Evolutionary conservation across 352 stramenopile genomes (phyloP).

Genomic region (Globisporangium okanoganense): DNA sequence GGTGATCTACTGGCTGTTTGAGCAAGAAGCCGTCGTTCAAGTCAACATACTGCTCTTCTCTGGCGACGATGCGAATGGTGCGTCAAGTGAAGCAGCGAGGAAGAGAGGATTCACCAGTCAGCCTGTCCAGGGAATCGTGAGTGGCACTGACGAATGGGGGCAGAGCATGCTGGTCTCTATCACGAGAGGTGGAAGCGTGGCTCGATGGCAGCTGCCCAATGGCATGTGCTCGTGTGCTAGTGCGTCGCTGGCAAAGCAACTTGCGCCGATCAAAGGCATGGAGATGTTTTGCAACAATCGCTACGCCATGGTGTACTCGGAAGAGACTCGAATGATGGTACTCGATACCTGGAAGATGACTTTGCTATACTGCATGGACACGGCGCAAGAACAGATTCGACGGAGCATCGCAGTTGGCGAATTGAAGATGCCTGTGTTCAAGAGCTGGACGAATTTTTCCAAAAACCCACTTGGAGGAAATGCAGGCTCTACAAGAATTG

Average conservation of each 20-base stretch:
- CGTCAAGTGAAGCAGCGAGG: not conserved
- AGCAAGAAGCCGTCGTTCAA: conserved; percentile 53
- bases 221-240: conserved; percentile 53
- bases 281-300: conserved; percentile 71
- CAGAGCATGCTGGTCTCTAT: conserved; percentile 69
- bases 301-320: conserved; percentile 68
- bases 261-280: conserved; percentile 61
- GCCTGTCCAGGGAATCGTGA: conserved; percentile 58
- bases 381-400: conserved; percentile 74
- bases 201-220: conserved; percentile 67
- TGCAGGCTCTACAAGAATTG: not conserved
- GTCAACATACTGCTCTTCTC: conserved; percentile 63
- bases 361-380: conserved; percentile 72
- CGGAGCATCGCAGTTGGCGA: conserved; percentile 61
- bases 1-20: conserved; percentile 73
- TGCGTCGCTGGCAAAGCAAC: conserved; percentile 44
- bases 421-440: conserved; percentile 31
- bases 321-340: conserved; percentile 73
- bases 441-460: not conserved
- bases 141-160: conserved; percentile 72
- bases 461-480: conserved; percentile 5
- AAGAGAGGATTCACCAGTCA: not conserved
- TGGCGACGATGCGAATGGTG: not conserved
- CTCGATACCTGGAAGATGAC: conserved; percentile 73
- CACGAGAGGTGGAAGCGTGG: conserved; percentile 45